Base-by-base conservation (phyloP, 345 rosid species). In the Schrenkiella parvula region DNA sequence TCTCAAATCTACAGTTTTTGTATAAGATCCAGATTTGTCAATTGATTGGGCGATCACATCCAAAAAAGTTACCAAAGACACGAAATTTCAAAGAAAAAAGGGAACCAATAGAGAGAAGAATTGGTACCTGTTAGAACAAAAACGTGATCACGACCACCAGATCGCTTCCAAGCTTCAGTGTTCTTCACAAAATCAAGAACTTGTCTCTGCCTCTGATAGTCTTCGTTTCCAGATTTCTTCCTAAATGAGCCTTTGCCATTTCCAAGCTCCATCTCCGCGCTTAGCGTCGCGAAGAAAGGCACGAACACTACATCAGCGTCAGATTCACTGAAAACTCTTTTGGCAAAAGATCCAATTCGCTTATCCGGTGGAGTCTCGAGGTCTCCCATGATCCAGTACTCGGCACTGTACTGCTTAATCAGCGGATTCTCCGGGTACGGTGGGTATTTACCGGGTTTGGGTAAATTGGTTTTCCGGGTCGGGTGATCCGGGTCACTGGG, bases 371-470 rank as follows among this genome's bases (percentile, higher is more conserved):
- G 90, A 2, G 92, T 87, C 82, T 86, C 88, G n/a, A 95, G 80
- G 78, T 95, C 99, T 4, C 89, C 92, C 70, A 88, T 55, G 74
- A 95, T 82, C 99, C 99, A 95, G 62, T 88, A 89, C 90, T 95
- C 99, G 1, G 98, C 98, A 39, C 97, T 95, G 81, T 95, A 95
- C 79, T 95, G 99, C 78, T 89, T 91, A 54, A 91, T 88, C 79
- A 95, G 63, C 4, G 99, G 95, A 64, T 87, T 95, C 79, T 86
- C 93, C 1, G 96, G 86, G 61, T 83, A 93, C 0, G 86, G 84
- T 38, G 87, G 95, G 74, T 83, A 84, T 4, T 78, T 66, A 11
- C 18, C 23, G 44, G 55, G 38, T 66, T 73, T 77, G 28, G 71
- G 80, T n/a, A 9, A 18, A 25, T 42, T 68, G 74, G 72, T 19